These are phyloP conservation scores for Pogostemon cablin DNA, from an alignment of 257 asterid genomes.

Conservation along the genomic window DNA sequence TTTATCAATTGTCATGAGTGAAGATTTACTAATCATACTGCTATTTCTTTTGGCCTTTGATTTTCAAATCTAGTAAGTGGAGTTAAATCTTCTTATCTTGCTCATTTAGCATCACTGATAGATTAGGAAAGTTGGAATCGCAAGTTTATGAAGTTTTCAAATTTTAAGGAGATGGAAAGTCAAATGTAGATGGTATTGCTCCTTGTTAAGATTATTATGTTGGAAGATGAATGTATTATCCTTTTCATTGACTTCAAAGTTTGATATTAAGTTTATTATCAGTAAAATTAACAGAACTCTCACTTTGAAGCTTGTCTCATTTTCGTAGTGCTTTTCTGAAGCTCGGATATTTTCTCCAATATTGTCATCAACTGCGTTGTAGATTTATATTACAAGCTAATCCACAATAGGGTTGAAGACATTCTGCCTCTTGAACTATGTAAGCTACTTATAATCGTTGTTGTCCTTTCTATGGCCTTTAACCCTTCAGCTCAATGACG, in stretches of 20 bases:
- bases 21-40: constrained; percentile 16
- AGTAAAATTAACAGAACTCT: not conserved
- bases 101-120: not conserved
- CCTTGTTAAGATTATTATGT: constrained; percentile 17
- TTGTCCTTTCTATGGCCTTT: too few species aligned
- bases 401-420: too few species aligned
- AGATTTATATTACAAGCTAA: too few species aligned
- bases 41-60: not conserved
- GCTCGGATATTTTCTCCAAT: constrained; percentile 14
- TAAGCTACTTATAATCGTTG: too few species aligned
- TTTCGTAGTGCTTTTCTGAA: constrained; percentile 16
- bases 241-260: constrained; percentile 3
- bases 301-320: not conserved
- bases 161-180: constrained; percentile 20
- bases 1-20: not conserved
- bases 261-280: constrained; percentile 5
- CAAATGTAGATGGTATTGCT: constrained; percentile 10
- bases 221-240: not conserved
- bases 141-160: constrained; percentile 2
- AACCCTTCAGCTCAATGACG: too few species aligned
- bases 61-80: constrained; percentile 11
- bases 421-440: too few species aligned
- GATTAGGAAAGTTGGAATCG: not conserved
- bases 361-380: not conserved
- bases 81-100: not conserved